These are phyloP conservation scores for Pyricularia pennisetigena DNA, from an alignment of 2,329 filamentous ascomycete species.

Conservation along the genomic window DNA sequence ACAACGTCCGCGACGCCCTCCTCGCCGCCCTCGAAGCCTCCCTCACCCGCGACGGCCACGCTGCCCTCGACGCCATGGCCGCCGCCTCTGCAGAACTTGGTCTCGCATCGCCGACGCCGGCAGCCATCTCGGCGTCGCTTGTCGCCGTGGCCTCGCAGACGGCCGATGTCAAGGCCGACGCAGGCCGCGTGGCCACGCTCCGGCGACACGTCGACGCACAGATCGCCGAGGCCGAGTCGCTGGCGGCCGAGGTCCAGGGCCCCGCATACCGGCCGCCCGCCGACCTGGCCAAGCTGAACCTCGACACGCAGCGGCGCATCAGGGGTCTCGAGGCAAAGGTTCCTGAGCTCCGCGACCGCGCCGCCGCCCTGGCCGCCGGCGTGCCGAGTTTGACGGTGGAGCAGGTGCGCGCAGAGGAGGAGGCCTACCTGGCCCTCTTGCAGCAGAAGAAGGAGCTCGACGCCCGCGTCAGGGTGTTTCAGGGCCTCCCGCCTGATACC, in stretches of 20 bases:
- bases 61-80: constrained; percentile 49
- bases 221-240: constrained; percentile 23
- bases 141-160: constrained; percentile 44
- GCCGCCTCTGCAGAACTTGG: constrained; percentile 38
- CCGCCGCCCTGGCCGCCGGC: constrained; percentile 28
- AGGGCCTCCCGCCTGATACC: constrained; percentile 62
- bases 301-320: constrained; percentile 60
- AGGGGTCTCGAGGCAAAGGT: constrained; percentile 58
- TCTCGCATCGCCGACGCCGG: constrained; percentile 35
- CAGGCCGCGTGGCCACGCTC: constrained; percentile 44
- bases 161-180: constrained; percentile 44
- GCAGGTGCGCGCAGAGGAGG: constrained; percentile 48
- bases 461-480: constrained; percentile 53
- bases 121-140: constrained; percentile 40
- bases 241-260: constrained; percentile 31
- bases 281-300: constrained; percentile 58
- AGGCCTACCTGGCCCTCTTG: constrained; percentile 46
- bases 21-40: constrained; percentile 42
- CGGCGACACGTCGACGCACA: constrained; percentile 45
- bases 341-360: constrained; percentile 53
- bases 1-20: constrained; percentile 26
- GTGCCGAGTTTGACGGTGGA: constrained; percentile 43
- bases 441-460: constrained; percentile 50
- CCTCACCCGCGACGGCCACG: constrained; percentile 43
- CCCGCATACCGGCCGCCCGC: constrained; percentile 43